A percentile compares a stretch with the other conserved stretches of the same genome.
phyloP scores from a whole-genome alignment of 2,329 filamentous ascomycete species.

The Trichoderma pleuroti region DNA sequence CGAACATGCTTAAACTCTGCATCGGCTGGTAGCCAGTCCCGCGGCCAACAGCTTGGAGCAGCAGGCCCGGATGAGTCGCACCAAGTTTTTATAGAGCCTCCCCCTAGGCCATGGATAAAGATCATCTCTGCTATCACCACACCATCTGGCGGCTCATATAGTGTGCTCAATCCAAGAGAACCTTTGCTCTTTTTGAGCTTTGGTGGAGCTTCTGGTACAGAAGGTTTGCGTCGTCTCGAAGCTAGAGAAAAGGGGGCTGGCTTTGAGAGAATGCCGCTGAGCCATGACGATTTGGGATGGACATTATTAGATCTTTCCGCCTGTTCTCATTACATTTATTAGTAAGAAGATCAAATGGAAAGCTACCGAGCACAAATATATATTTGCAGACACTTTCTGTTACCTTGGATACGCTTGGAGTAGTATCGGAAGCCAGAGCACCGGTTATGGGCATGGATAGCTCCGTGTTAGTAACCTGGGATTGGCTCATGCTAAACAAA shows the following conservation, averaged over 20 bases:
- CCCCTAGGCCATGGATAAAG: constrained; percentile 11
- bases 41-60: not conserved
- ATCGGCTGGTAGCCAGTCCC: not conserved
- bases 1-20: not conserved
- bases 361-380: not conserved
- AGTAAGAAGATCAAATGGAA: not conserved
- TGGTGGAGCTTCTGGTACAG: not conserved
- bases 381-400: not conserved
- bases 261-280: not conserved
- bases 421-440: too few relatives aligned
- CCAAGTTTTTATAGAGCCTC: constrained; percentile 1
- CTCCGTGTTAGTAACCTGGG: too few relatives aligned
- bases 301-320: not conserved
- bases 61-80: not conserved
- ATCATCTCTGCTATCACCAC: constrained; percentile 4
- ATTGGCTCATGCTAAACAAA: too few relatives aligned
- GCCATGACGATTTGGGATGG: not conserved
- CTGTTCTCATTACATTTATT: not conserved
- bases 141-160: not conserved
- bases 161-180: not conserved
- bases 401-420: too few relatives aligned
- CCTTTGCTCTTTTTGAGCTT: not conserved
- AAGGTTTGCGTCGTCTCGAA: not conserved
- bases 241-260: not conserved
- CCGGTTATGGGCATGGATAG: too few relatives aligned